phyloP scores from a whole-genome alignment of 306 rosid species.

The Mucuna pruriens region DNA sequence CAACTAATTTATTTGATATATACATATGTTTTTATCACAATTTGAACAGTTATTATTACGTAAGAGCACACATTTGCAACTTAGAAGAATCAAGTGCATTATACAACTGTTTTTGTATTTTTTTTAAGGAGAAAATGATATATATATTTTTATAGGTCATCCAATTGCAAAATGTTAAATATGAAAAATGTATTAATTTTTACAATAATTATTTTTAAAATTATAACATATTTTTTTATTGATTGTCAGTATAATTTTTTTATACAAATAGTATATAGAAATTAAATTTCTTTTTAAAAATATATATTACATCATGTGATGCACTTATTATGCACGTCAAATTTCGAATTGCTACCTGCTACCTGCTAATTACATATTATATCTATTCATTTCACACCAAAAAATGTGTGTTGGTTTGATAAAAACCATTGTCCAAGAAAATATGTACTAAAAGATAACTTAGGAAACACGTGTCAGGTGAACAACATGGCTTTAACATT shows the following conservation, averaged over 20 bases:
- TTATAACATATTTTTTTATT: too few species aligned
- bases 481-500: neutral
- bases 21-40: neutral
- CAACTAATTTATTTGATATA: neutral
- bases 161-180: too few species aligned
- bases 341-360: neutral
- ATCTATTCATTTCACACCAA: neutral
- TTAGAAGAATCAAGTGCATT: neutral
- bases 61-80: neutral
- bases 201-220: too few species aligned
- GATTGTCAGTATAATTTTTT: too few species aligned
- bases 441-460: neutral
- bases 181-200: too few species aligned
- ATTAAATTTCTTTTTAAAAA: too few species aligned
- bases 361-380: neutral
- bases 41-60: neutral
- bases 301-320: neutral
- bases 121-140: too few species aligned
- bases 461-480: neutral
- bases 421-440: neutral
- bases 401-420: neutral
- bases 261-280: too few species aligned
- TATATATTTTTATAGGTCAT: too few species aligned
- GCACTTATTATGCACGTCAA: neutral
- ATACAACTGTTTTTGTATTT: too few species aligned